phyloP scores from a whole-genome alignment of 331 rosid genomes.

The Rosa hybrid region DNA sequence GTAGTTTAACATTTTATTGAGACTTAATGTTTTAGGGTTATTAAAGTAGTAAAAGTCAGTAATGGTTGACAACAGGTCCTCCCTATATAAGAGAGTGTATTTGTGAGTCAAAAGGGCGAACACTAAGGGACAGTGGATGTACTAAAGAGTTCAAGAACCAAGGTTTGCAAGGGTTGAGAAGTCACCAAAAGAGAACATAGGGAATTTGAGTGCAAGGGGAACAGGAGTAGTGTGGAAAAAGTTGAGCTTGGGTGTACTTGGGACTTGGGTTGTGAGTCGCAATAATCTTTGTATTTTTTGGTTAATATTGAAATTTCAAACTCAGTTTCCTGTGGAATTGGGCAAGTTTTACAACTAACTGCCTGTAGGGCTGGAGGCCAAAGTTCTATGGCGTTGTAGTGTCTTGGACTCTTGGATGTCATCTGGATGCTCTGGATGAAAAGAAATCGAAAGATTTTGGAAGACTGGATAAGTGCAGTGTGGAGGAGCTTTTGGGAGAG shows the following conservation, averaged over 20 bases:
- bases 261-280: neutral
- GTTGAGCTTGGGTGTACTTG: neutral
- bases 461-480: neutral
- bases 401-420: neutral
- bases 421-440: neutral
- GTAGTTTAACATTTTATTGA: no score
- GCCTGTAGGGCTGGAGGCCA: neutral
- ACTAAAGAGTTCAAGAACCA: neutral
- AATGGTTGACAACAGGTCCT: no score
- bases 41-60: no score
- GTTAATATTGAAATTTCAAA: neutral
- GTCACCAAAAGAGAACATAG: neutral
- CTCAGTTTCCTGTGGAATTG: neutral
- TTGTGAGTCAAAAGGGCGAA: no score
- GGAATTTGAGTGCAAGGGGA: conserved; percentile 7
- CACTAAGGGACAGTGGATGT: neutral
- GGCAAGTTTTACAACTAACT: neutral
- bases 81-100: no score
- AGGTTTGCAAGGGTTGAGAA: neutral
- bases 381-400: neutral
- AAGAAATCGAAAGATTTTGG: neutral
- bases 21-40: no score
- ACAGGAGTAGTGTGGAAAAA: neutral
- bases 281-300: neutral
- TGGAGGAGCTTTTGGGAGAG: neutral